These are phyloP conservation scores for Fusarium sarcochroum DNA, from an alignment of 2,329 filamentous ascomycete species.

Conservation along the genomic window DNA sequence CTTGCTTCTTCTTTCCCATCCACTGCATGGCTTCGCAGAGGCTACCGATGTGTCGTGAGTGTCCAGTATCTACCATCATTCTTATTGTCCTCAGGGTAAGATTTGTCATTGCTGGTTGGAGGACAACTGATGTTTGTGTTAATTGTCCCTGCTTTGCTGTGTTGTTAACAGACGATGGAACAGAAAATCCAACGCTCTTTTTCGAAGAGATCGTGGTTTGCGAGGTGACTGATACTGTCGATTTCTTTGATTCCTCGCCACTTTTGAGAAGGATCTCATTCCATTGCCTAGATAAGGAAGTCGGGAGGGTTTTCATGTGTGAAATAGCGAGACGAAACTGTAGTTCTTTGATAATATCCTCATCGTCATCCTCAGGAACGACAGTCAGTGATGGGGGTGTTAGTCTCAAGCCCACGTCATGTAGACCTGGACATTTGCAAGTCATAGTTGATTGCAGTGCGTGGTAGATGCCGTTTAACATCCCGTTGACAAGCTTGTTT, in stretches of 20 bases:
- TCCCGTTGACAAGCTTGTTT: neutral
- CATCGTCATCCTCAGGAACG: neutral
- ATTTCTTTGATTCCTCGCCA: rapidly evolving
- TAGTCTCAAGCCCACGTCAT: neutral
- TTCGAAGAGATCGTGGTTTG: rapidly evolving
- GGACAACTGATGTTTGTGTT: neutral
- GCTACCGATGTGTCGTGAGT: neutral
- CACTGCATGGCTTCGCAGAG: neutral
- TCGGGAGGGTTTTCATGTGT: rapidly evolving
- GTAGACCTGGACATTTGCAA: neutral
- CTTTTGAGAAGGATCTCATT: neutral
- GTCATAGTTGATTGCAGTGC: rapidly evolving
- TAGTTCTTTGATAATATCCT: neutral
- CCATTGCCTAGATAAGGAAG: neutral
- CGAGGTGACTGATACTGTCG: rapidly evolving
- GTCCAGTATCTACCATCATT: rapidly evolving
- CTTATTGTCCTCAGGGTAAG: neutral
- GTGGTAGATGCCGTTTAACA: neutral
- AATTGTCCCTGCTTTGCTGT: neutral
- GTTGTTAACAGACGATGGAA: neutral
- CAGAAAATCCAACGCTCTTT: neutral
- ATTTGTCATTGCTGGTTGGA: neutral
- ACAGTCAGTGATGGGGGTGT: neutral
- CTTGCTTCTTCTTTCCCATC: neutral
- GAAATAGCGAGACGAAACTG: conserved; percentile 1